A percentile compares a stretch with the other conserved stretches of the same genome.
Evolutionary conservation across 257 asterid species (phyloP).

Genomic region (Solanum megistacrolobum): DNA sequence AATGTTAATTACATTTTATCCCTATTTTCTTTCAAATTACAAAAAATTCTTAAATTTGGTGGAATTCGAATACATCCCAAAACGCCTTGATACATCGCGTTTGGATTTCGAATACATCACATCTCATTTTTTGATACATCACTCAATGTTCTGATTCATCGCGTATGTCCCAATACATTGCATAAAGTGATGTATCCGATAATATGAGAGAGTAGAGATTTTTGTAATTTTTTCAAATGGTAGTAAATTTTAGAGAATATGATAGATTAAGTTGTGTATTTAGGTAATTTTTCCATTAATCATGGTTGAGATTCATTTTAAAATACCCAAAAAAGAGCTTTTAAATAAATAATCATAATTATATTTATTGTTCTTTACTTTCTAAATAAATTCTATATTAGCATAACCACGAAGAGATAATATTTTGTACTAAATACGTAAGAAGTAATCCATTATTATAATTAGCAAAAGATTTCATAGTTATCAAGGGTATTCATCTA

Average conservation of each 20-base stretch:
- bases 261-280: no score
- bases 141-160: no score
- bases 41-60: no score
- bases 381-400: not conserved
- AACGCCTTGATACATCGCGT: not conserved
- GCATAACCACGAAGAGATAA: not conserved
- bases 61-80: not conserved
- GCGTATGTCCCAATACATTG: no score
- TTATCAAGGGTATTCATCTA: not conserved
- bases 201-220: not conserved
- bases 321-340: not conserved
- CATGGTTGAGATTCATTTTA: not conserved
- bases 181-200: rapidly evolving
- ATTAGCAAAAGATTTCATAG: not conserved
- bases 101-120: no score
- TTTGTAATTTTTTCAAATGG: not conserved
- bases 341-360: not conserved
- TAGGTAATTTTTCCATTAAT: not conserved
- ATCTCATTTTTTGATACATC: no score
- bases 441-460: not conserved
- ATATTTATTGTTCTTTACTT: not conserved
- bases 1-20: no score
- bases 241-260: not conserved
- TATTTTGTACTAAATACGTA: not conserved
- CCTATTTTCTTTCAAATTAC: no score